Conservation (phyloP, 805 yeast genomes). For the Starmerella floricola region DNA sequence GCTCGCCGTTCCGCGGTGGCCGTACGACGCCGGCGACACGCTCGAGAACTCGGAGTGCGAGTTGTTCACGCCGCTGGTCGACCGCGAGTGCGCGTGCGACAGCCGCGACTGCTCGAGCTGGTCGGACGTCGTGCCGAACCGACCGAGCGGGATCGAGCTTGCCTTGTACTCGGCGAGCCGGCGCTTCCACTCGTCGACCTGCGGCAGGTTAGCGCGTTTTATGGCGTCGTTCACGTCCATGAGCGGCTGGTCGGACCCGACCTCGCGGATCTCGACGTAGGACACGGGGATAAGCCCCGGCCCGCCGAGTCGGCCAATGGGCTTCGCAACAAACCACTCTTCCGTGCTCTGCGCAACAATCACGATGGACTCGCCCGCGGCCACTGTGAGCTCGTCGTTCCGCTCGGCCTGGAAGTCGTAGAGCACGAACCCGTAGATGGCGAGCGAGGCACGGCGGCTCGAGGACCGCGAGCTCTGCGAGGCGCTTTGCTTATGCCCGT, state of each 20-base stretch:
- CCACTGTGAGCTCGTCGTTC: conserved; percentile 72
- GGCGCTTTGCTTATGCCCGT: neutral
- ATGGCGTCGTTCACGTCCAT: conserved; percentile 49
- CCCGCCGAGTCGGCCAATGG: conserved; percentile 87
- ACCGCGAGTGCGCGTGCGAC: conserved; percentile 2
- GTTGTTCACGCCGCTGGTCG: neutral
- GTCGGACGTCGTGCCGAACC: conserved; percentile 31
- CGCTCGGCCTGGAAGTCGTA: conserved; percentile 77
- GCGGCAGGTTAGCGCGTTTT: conserved; percentile 59
- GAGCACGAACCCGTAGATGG: conserved; percentile 67
- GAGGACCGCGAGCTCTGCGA: conserved; percentile 5
- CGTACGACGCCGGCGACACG: neutral
- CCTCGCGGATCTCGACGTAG: conserved; percentile 75
- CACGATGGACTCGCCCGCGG: conserved; percentile 77
- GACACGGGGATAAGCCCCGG: conserved; percentile 93
- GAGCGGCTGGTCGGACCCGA: conserved; percentile 49
- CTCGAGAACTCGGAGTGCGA: neutral
- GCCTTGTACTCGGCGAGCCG: conserved; percentile 88
- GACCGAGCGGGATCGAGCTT: conserved; percentile 56
- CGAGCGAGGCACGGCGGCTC: conserved; percentile 28
- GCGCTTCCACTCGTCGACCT: conserved; percentile 91
- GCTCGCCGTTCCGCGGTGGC: no score
- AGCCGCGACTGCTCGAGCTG: conserved; percentile 2
- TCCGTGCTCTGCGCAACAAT: conserved; percentile 91
- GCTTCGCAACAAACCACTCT: conserved; percentile 98